phyloP scores from a whole-genome alignment of 2,329 filamentous ascomycete genomes.

The Pseudofabraea citricarpa region DNA sequence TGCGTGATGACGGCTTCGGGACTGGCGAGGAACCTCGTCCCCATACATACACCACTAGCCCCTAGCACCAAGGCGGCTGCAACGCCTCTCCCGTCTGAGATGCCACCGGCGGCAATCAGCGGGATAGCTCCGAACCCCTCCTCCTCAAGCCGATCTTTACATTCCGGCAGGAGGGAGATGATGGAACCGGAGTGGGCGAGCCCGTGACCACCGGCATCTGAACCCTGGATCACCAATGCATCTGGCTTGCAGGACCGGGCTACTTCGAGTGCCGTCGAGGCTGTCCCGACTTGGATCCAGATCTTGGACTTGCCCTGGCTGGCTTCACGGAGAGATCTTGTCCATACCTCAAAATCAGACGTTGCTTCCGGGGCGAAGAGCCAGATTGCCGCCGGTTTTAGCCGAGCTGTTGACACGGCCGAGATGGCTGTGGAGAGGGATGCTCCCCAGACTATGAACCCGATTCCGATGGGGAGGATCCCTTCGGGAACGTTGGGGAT shows the following conservation, averaged over 20 bases:
- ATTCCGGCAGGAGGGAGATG: constrained; percentile 31
- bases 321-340: constrained; percentile 19
- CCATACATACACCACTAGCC: constrained; percentile 39
- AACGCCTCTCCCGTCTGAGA: constrained; percentile 30
- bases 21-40: constrained; percentile 43
- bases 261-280: constrained; percentile 21
- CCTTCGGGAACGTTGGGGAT: constrained; percentile 7
- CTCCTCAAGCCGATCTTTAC: constrained; percentile 22
- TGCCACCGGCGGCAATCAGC: constrained; percentile 31
- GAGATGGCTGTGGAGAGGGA: constrained; percentile 28
- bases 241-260: constrained; percentile 22
- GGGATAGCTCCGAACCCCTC: constrained; percentile 20
- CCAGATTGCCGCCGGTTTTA: constrained; percentile 37
- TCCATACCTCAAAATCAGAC: constrained; percentile 25
- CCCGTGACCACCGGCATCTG: constrained; percentile 33
- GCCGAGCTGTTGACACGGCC: constrained; percentile 25
- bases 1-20: constrained; percentile 39
- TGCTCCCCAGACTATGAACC: constrained; percentile 41
- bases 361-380: constrained; percentile 36
- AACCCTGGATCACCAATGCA: constrained; percentile 31
- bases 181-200: constrained; percentile 24
- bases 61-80: constrained; percentile 31
- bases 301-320: constrained; percentile 21
- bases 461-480: constrained; percentile 40
- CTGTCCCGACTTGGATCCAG: constrained; percentile 31